Conservation (phyloP, 352 stramenopile species). For the Pythium dissimile region DNA sequence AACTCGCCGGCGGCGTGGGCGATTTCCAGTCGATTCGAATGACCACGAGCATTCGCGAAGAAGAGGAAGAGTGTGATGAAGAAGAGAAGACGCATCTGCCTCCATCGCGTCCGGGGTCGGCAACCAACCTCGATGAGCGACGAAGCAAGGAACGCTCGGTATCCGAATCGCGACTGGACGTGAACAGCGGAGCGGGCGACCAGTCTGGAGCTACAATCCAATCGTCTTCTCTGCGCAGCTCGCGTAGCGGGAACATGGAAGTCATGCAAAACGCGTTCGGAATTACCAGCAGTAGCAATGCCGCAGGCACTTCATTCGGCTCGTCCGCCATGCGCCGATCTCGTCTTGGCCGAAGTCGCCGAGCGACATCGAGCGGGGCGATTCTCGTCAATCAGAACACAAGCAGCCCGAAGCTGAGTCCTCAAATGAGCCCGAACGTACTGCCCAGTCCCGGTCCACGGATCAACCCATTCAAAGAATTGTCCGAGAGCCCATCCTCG, state of each 20-base stretch:
- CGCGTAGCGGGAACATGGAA: conserved; percentile 59
- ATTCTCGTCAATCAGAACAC: conserved; percentile 27
- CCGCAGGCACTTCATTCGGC: conserved; percentile 9
- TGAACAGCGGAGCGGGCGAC: conserved; percentile 13
- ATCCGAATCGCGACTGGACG: conserved; percentile 25
- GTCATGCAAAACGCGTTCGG: conserved; percentile 65
- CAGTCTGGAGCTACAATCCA: conserved; percentile 8
- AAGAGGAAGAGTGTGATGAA: conserved; percentile 48
- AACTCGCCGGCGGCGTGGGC: not conserved
- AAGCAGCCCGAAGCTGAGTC: conserved; percentile 55
- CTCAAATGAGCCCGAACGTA: conserved; percentile 66
- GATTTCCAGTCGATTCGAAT: conserved; percentile 17
- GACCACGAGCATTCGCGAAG: conserved; percentile 53
- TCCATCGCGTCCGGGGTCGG: not conserved
- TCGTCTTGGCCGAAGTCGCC: conserved; percentile 51
- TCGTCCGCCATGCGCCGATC: conserved; percentile 44
- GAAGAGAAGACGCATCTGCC: conserved; percentile 15
- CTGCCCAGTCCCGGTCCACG: conserved; percentile 51
- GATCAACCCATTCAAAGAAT: conserved; percentile 74
- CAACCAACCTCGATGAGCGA: not conserved
- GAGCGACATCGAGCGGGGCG: conserved; percentile 45
- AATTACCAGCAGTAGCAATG: conserved; percentile 37
- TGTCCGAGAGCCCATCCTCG: conserved; percentile 38
- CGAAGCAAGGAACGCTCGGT: conserved; percentile 29
- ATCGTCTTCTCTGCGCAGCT: conserved; percentile 36